Conservation (phyloP, 176 grass and related monocot species). For the Hsuehochloa calcarea region DNA sequence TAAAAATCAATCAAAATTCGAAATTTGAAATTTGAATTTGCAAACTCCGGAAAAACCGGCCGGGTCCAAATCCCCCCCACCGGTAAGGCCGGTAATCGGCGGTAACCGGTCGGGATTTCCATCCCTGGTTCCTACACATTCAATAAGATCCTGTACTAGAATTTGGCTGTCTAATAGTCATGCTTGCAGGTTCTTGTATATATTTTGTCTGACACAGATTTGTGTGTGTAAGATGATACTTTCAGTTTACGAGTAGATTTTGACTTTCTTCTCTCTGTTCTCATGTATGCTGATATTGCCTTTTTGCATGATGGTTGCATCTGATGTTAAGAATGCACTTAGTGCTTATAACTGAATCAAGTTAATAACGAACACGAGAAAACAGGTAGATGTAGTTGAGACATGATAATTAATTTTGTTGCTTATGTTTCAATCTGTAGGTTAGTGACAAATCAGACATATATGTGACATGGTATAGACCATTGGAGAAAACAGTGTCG, state of each 20-base stretch:
- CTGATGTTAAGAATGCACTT: constrained; percentile 18
- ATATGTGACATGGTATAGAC: constrained; percentile 84
- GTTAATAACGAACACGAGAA: neutral
- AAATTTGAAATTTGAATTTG: too few species aligned
- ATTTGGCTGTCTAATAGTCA: constrained; percentile 10
- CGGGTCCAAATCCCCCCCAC: too few species aligned
- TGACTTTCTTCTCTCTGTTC: neutral
- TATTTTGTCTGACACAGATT: neutral
- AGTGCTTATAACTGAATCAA: constrained; percentile 7
- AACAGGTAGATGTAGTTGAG: neutral
- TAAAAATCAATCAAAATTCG: too few species aligned
- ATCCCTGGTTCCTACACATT: constrained; percentile 1
- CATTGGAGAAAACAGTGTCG: constrained; percentile 97
- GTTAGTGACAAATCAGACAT: constrained; percentile 65
- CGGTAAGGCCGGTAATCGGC: too few species aligned
- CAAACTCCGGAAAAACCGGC: too few species aligned
- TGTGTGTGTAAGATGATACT: neutral
- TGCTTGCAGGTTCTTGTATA: constrained; percentile 1
- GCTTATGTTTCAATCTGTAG: constrained; percentile 47
- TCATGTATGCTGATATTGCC: neutral
- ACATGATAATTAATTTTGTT: constrained; percentile 9
- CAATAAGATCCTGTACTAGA: neutral
- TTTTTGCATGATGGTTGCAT: neutral
- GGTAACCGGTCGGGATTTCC: too few species aligned
- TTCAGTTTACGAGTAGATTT: constrained; percentile 4